Conservation (phyloP, 148 eudicot species). For the Mesembryanthemum crystallinum region DNA sequence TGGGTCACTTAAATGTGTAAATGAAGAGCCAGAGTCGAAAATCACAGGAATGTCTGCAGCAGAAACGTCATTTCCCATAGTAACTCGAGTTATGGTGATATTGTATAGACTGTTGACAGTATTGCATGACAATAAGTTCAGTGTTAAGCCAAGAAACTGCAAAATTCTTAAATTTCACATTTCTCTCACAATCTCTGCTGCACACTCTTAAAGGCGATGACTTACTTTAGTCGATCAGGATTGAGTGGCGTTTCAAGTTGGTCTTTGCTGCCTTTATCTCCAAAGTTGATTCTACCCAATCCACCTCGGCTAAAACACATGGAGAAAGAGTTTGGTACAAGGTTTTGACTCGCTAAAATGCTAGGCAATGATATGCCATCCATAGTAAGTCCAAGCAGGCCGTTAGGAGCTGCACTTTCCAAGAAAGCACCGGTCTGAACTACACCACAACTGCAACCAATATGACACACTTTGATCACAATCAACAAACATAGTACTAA, state of each 20-base stretch:
- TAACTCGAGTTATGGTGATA: slow-evolving; percentile 51
- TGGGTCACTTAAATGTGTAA: slow-evolving; percentile 69
- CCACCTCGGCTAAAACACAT: slow-evolving; percentile 84
- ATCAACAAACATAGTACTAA: slow-evolving; percentile 2
- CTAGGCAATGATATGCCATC: slow-evolving; percentile 70
- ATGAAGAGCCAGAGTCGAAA: slow-evolving; percentile 88
- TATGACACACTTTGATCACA: not conserved
- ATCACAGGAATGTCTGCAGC: slow-evolving; percentile 44
- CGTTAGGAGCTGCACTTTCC: slow-evolving; percentile 82
- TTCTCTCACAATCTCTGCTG: no score
- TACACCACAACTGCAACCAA: slow-evolving; percentile 70
- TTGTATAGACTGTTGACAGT: slow-evolving; percentile 40
- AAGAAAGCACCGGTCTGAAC: slow-evolving; percentile 78
- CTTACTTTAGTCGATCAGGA: slow-evolving; percentile 45
- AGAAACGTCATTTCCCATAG: slow-evolving; percentile 48
- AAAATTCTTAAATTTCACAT: not conserved
- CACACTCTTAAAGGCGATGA: not conserved
- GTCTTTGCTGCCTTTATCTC: slow-evolving; percentile 70
- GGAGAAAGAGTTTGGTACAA: slow-evolving; percentile 76
- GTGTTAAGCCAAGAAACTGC: not conserved
- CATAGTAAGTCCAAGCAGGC: slow-evolving; percentile 84
- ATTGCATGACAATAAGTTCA: not conserved
- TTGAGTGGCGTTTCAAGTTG: slow-evolving; percentile 70
- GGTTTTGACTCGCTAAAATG: slow-evolving; percentile 57
- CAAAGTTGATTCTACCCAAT: slow-evolving; percentile 74